These are phyloP conservation scores for Auxenochlorella pyrenoidosa DNA, from an alignment of 139 green algal genomes.

Conservation along the genomic window DNA sequence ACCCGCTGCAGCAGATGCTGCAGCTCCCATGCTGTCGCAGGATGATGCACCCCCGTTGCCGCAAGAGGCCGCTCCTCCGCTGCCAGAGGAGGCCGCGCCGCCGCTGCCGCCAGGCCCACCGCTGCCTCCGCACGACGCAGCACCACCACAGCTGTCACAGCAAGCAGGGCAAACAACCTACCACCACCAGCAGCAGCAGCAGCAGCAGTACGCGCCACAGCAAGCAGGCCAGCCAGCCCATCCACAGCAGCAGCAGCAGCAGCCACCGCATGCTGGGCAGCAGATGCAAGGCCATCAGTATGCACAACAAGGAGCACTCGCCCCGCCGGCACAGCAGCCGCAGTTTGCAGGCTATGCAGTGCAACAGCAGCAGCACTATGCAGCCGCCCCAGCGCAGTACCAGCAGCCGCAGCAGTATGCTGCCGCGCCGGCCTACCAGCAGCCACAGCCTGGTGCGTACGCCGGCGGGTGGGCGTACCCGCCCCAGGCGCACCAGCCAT, in stretches of 20 bases:
- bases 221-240: background rate
- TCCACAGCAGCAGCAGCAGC: background rate
- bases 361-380: background rate
- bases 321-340: background rate
- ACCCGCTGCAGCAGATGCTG: background rate
- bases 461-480: background rate
- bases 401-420: conserved; percentile 3
- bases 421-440: background rate
- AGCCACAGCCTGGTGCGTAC: background rate
- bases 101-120: background rate
- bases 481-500: background rate
- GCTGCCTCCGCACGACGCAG: background rate
- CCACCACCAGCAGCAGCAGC: background rate
- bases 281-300: background rate
- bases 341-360: background rate
- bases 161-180: background rate
- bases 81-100: background rate
- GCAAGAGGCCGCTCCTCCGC: background rate
- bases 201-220: too few relatives aligned
- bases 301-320: background rate
- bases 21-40: background rate
- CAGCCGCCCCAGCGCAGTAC: background rate
- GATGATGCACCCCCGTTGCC: background rate
- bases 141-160: background rate
- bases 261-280: background rate